phyloP scores from a whole-genome alignment of 1,139 yeast genomes.

The Saccharomyces hybrid region DNA sequence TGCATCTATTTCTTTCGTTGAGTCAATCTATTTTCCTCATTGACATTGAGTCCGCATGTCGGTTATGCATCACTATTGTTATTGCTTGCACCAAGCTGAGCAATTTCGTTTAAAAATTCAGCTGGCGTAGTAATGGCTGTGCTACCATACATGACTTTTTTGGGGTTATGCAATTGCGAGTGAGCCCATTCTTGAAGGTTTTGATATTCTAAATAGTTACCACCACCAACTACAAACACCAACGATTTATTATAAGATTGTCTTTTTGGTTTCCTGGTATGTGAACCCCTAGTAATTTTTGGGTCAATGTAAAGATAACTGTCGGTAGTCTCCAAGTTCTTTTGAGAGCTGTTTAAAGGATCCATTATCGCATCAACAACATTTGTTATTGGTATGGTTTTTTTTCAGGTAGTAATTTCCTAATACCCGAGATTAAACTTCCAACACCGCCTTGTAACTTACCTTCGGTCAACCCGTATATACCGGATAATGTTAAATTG shows the following conservation, averaged over 20 bases:
- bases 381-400: slow-evolving; percentile 80
- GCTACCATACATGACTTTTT: slow-evolving; percentile 75
- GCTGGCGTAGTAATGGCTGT: slow-evolving; percentile 73
- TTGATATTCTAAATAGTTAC: slow-evolving; percentile 88
- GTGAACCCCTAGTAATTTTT: slow-evolving; percentile 74
- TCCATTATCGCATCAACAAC: slow-evolving; percentile 89
- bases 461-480: slow-evolving; percentile 80
- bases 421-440: slow-evolving; percentile 78
- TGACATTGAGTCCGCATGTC: background rate
- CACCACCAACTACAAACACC: slow-evolving; percentile 94
- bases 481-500: slow-evolving; percentile 64
- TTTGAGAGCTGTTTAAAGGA: slow-evolving; percentile 56
- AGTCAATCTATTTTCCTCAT: too few species aligned
- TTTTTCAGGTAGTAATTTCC: slow-evolving; percentile 82
- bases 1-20: background rate
- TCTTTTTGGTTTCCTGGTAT: slow-evolving; percentile 80
- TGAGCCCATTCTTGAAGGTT: slow-evolving; percentile 86
- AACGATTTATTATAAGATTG: slow-evolving; percentile 72
- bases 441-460: slow-evolving; percentile 71
- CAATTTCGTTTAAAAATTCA: slow-evolving; percentile 68
- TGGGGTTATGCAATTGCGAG: slow-evolving; percentile 32
- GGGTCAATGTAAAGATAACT: slow-evolving; percentile 90
- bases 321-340: slow-evolving; percentile 65
- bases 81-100: slow-evolving; percentile 38
- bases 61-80: background rate